phyloP scores from a whole-genome alignment of 2,329 filamentous ascomycete genomes.

The Onygena corvina region DNA sequence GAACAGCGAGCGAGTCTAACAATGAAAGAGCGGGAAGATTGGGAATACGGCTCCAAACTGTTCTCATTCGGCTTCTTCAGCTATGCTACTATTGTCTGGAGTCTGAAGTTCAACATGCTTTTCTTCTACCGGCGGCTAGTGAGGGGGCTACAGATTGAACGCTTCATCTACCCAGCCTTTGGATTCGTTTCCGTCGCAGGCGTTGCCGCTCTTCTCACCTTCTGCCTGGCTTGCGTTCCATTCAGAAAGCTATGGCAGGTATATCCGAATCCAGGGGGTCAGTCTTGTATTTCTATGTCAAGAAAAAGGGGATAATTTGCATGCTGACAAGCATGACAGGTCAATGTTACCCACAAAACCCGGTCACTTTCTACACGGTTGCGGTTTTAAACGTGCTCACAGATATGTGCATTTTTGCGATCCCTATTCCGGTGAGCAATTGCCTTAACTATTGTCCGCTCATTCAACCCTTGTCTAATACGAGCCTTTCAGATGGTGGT shows the following conservation, averaged over 20 bases:
- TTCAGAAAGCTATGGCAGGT: conserved; percentile 28
- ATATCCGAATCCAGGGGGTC: conserved; percentile 30
- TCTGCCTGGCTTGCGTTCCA: conserved; percentile 26
- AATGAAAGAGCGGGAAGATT: conserved; percentile 19
- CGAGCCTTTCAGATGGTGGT: conserved; percentile 18
- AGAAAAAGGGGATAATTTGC: neutral
- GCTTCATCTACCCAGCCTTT: conserved; percentile 29
- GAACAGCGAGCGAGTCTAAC: conserved; percentile 26
- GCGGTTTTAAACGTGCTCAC: conserved; percentile 27
- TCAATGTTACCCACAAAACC: conserved; percentile 26
- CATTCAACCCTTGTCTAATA: neutral
- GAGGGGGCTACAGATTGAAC: conserved; percentile 26
- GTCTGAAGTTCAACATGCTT: conserved; percentile 33
- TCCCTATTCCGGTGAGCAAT: conserved; percentile 25
- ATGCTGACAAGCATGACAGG: conserved; percentile 6
- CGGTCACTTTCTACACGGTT: conserved; percentile 24
- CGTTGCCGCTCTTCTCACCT: conserved; percentile 20
- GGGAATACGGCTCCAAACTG: conserved; percentile 26
- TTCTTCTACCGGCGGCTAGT: conserved; percentile 32
- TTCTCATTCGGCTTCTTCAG: conserved; percentile 27
- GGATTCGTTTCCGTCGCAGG: conserved; percentile 21
- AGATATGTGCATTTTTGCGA: conserved; percentile 27
- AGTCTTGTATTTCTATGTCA: conserved; percentile 9
- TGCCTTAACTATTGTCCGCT: neutral
- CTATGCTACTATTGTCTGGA: conserved; percentile 31